Evolutionary conservation across 148 eudicot genomes (phyloP).

Genomic region (Cornus controversa): DNA sequence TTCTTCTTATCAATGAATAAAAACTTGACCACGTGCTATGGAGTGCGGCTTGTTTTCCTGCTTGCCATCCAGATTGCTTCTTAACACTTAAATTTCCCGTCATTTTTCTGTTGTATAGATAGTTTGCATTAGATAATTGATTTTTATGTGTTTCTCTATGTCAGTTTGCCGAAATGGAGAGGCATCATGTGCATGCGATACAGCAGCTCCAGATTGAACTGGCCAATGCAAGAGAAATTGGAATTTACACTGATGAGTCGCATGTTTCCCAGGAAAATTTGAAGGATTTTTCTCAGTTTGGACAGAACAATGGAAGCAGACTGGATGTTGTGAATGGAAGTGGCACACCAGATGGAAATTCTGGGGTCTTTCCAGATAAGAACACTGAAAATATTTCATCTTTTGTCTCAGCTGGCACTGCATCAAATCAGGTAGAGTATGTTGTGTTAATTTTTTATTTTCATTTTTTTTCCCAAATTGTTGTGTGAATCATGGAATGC

Average conservation of each 20-base stretch:
- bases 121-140: background rate
- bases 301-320: constrained; percentile 49
- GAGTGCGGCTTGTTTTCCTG: background rate
- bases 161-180: constrained; percentile 90
- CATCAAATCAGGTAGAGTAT: constrained; percentile 51
- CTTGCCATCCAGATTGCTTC: background rate
- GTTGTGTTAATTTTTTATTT: background rate
- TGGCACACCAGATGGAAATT: constrained; percentile 27
- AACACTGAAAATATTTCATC: constrained; percentile 50
- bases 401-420: constrained; percentile 46
- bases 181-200: constrained; percentile 68
- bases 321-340: constrained; percentile 54
- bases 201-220: constrained; percentile 84
- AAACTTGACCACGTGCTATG: background rate
- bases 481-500: no score
- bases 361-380: constrained; percentile 51
- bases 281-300: constrained; percentile 52
- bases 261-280: constrained; percentile 37
- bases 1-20: background rate
- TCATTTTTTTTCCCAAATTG: background rate
- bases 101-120: background rate
- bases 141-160: constrained; percentile 6
- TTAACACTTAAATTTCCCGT: background rate
- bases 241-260: constrained; percentile 41
- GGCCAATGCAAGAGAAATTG: constrained; percentile 59